A percentile compares a stretch with the other conserved stretches of the same genome.
phyloP scores from a whole-genome alignment of 176 grass and related monocot species.

The barley (Hordeum vulgare) region DNA sequence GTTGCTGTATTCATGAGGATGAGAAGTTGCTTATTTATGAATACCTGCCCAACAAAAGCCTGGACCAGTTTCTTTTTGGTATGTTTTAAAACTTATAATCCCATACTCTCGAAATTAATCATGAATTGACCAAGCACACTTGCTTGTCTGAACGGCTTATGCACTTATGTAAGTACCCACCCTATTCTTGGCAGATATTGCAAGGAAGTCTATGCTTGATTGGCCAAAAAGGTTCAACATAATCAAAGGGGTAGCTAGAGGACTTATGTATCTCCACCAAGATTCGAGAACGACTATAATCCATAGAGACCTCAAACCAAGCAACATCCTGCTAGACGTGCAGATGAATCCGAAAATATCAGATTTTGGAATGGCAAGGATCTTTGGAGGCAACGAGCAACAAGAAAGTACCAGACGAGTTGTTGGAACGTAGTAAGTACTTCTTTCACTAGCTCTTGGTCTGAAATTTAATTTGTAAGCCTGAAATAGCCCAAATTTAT shows the following conservation, averaged over 20 bases:
- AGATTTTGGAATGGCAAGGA: slow-evolving; percentile 53
- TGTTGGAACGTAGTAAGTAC: slow-evolving; percentile 46
- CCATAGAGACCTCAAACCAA: slow-evolving; percentile 40
- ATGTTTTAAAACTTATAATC: neutral
- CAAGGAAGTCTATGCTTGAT: slow-evolving; percentile 19
- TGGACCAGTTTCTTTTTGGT: slow-evolving; percentile 53
- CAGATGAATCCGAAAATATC: slow-evolving; percentile 48
- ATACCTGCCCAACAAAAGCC: slow-evolving; percentile 56
- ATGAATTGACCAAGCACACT: neutral
- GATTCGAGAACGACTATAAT: slow-evolving; percentile 50
- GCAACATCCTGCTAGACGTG: slow-evolving; percentile 40
- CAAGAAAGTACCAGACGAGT: slow-evolving; percentile 31
- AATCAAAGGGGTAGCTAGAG: slow-evolving; percentile 39
- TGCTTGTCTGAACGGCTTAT: neutral
- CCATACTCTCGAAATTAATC: neutral
- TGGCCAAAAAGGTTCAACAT: slow-evolving; percentile 37
- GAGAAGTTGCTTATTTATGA: slow-evolving; percentile 62
- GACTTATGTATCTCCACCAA: slow-evolving; percentile 50
- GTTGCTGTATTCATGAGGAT: slow-evolving; percentile 41
- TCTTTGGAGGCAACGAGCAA: slow-evolving; percentile 32
- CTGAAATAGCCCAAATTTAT: neutral
- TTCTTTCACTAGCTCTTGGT: neutral
- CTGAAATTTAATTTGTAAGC: neutral
- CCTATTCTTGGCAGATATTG: slow-evolving; percentile 13
- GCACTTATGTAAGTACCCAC: neutral